Percentiles rank a stretch among this genome's conserved stretches.
Conservation (phyloP, 768 basidiomycete genomes). For the Tylopilus balloui region DNA sequence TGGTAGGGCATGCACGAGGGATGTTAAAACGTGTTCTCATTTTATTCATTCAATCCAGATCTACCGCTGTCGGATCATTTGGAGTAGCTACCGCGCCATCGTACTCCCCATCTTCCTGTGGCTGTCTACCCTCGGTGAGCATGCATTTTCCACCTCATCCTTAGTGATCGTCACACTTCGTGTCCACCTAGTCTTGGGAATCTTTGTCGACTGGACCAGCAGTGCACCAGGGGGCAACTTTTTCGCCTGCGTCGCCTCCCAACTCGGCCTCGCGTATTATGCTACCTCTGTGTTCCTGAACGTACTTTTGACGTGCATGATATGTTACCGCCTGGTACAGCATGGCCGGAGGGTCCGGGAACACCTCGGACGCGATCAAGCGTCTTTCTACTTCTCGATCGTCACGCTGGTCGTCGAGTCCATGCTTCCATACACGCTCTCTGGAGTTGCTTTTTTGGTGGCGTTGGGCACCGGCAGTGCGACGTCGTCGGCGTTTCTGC, state of each 20-base stretch:
- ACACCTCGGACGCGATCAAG: constrained; percentile 15
- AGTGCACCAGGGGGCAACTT: constrained; percentile 18
- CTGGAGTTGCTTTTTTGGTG: constrained; percentile 23
- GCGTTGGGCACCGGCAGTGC: constrained; percentile 15
- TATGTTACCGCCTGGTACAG: constrained; percentile 17
- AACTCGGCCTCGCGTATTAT: constrained; percentile 20
- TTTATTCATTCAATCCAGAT: constrained; percentile 31
- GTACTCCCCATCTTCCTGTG: constrained; percentile 20
- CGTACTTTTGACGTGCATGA: constrained; percentile 17
- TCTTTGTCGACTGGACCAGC: constrained; percentile 6
- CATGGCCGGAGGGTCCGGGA: constrained; percentile 6
- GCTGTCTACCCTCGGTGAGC: constrained; percentile 19
- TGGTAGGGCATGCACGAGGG: constrained; percentile 8
- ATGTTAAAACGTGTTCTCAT: background rate
- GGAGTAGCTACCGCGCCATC: constrained; percentile 17
- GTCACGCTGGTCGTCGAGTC: constrained; percentile 20
- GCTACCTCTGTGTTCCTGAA: constrained; percentile 15
- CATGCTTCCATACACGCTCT: constrained; percentile 22
- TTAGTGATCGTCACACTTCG: background rate
- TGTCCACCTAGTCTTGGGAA: constrained; percentile 14
- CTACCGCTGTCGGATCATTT: constrained; percentile 37
- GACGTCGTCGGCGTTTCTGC: constrained; percentile 7
- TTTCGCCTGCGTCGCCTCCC: constrained; percentile 8
- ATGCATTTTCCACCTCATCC: background rate
- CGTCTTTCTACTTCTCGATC: constrained; percentile 14